Percentiles rank a stretch among this genome's conserved stretches.
phyloP scores from a whole-genome alignment of 495 filamentous ascomycete species.

The Geopyxis carbonaria region DNA sequence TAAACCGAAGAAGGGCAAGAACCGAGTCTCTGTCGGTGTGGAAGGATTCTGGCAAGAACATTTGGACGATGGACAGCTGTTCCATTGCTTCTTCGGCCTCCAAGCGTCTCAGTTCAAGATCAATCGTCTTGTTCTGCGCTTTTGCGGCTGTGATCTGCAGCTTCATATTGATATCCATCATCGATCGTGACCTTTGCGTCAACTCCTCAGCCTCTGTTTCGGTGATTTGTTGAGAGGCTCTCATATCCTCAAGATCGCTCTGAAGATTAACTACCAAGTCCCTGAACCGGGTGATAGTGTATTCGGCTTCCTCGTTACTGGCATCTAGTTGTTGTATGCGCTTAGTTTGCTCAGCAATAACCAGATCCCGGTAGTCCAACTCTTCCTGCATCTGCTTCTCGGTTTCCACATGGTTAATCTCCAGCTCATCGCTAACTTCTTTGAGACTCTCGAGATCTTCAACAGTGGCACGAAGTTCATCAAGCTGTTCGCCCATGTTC shows the following conservation, averaged over 20 bases:
- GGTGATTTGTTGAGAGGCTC: conserved; percentile 73
- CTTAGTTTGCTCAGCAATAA: conserved; percentile 60
- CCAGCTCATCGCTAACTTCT: conserved; percentile 85
- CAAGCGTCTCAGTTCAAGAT: conserved; percentile 71
- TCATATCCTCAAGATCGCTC: conserved; percentile 75
- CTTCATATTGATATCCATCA: conserved; percentile 92
- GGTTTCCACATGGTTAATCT: conserved; percentile 79
- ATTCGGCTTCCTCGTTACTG: conserved; percentile 69
- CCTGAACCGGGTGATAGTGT: conserved; percentile 71
- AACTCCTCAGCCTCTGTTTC: conserved; percentile 84
- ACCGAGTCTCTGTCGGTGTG: conserved; percentile 65
- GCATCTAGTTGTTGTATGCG: conserved; percentile 51
- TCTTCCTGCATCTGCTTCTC: conserved; percentile 91
- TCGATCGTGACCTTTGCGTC: conserved; percentile 64
- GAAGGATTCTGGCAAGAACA: conserved; percentile 82
- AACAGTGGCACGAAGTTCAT: conserved; percentile 60
- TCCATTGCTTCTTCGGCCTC: conserved; percentile 79
- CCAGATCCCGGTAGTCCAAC: conserved; percentile 59
- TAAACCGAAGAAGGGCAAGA: conserved; percentile 68
- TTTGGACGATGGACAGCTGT: conserved; percentile 66
- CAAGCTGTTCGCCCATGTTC: conserved; percentile 60
- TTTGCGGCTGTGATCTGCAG: conserved; percentile 77
- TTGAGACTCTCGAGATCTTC: conserved; percentile 74
- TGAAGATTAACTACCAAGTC: conserved; percentile 77
- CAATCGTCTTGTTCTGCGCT: conserved; percentile 81